Percentiles rank a stretch among this genome's conserved stretches.
Evolutionary conservation across 306 rosid genomes (phyloP).

Genomic region (Inga oerstediana): DNA sequence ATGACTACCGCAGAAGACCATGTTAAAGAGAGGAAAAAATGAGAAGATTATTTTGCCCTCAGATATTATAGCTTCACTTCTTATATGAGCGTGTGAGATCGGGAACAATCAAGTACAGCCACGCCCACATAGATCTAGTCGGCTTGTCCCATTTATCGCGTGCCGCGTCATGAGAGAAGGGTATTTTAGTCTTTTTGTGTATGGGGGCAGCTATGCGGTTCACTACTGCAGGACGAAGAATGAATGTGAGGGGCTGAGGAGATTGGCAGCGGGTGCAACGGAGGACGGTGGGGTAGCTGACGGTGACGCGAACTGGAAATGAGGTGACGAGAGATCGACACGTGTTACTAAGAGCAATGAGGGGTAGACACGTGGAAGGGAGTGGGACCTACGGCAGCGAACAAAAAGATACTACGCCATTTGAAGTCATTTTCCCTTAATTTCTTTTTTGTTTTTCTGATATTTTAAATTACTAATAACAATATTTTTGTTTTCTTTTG

Average conservation of each 20-base stretch:
- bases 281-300: constrained; percentile 37
- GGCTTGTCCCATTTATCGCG: neutral
- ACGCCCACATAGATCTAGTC: too few species aligned
- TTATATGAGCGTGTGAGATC: constrained; percentile 1
- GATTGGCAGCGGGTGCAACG: constrained; percentile 24
- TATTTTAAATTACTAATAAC: neutral
- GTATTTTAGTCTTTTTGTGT: neutral
- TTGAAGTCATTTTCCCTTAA: neutral
- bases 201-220: neutral
- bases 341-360: neutral
- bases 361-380: constrained; percentile 36
- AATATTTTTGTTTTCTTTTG: neutral
- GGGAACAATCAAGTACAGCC: neutral
- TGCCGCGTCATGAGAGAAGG: neutral
- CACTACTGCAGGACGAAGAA: neutral
- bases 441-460: neutral
- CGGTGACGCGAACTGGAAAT: constrained; percentile 43
- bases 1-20: constrained; percentile 15
- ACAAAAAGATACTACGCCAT: neutral
- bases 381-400: neutral
- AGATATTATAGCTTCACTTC: constrained; percentile 1
- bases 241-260: neutral
- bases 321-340: constrained; percentile 35
- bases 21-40: neutral
- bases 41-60: neutral